Conservation (phyloP, 129 eudicot species). For the Heracleum sosnowskyi region DNA sequence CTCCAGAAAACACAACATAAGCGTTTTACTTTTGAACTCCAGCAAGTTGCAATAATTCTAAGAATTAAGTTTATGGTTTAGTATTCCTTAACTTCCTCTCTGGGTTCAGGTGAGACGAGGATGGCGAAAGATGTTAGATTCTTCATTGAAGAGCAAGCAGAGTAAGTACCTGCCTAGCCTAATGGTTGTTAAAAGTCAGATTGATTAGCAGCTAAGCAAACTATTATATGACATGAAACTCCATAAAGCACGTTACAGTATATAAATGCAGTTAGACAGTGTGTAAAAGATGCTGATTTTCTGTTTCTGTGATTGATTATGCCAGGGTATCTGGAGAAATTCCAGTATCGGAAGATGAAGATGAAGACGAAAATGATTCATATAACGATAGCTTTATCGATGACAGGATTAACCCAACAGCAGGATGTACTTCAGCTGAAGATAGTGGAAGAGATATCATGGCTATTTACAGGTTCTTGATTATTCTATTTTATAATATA, state of each 20-base stretch:
- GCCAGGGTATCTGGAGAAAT: slow-evolving; percentile 66
- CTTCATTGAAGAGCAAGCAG: slow-evolving; percentile 84
- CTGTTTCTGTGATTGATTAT: slow-evolving; percentile 11
- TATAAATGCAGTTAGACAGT: slow-evolving; percentile 1
- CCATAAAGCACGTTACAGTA: neutral
- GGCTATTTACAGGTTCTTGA: slow-evolving; percentile 75
- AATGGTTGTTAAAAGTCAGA: neutral
- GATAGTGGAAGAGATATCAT: slow-evolving; percentile 57
- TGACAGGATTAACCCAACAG: slow-evolving; percentile 53
- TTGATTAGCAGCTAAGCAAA: neutral
- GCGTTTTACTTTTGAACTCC: neutral
- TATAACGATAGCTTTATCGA: slow-evolving; percentile 82
- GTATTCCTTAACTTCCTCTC: slow-evolving; percentile 1
- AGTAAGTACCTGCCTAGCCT: slow-evolving; percentile 45
- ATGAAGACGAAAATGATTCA: slow-evolving; percentile 36
- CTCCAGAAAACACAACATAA: too few relatives aligned
- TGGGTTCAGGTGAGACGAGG: slow-evolving; percentile 39
- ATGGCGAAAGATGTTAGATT: slow-evolving; percentile 30
- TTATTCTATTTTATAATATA: neutral
- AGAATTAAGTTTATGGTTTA: neutral
- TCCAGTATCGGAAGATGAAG: slow-evolving; percentile 58
- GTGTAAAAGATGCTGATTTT: slow-evolving; percentile 4
- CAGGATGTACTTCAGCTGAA: slow-evolving; percentile 44
- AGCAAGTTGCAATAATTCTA: neutral
- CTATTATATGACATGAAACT: neutral